phyloP scores from a whole-genome alignment of 2,329 filamentous ascomycete species.

The Aspergillus sp. region DNA sequence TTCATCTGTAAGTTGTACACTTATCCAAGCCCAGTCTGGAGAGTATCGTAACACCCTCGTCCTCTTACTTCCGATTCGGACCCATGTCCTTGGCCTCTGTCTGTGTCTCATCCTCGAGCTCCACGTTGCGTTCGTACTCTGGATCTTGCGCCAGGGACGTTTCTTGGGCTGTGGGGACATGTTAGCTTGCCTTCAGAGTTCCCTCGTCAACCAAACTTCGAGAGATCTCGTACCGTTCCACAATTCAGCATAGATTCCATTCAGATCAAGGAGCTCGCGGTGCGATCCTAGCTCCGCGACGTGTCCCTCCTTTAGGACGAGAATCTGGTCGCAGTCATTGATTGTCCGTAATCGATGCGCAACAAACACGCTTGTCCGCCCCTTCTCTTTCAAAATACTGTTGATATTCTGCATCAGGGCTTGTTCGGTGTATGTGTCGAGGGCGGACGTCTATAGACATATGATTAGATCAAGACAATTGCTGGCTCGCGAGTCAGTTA shows the following conservation, averaged over 20 bases:
- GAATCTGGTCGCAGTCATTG: slow-evolving; percentile 89
- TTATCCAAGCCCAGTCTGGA: background rate
- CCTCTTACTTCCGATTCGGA: slow-evolving; percentile 5
- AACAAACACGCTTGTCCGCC: slow-evolving; percentile 89
- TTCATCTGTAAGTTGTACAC: background rate
- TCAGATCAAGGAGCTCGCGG: slow-evolving; percentile 73
- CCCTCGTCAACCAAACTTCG: background rate
- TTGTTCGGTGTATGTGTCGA: slow-evolving; percentile 93
- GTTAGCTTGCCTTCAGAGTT: slow-evolving; percentile 10
- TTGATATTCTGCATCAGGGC: slow-evolving; percentile 91
- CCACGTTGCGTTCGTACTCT: slow-evolving; percentile 48
- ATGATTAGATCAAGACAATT: background rate
- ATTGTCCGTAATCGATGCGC: slow-evolving; percentile 92
- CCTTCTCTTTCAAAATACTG: slow-evolving; percentile 84
- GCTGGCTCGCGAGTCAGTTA: slow-evolving; percentile 21
- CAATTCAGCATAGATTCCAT: slow-evolving; percentile 79
- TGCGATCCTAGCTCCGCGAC: slow-evolving; percentile 93
- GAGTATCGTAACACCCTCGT: background rate
- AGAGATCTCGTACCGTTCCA: slow-evolving; percentile 74
- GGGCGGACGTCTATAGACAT: slow-evolving; percentile 68
- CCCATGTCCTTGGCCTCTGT: slow-evolving; percentile 21
- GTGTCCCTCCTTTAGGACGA: slow-evolving; percentile 80
- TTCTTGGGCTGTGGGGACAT: slow-evolving; percentile 61
- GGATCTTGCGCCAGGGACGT: slow-evolving; percentile 52
- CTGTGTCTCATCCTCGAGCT: slow-evolving; percentile 38